These are phyloP conservation scores for Aspergillus unguis DNA, from an alignment of 2,329 filamentous ascomycete genomes.

Conservation along the genomic window DNA sequence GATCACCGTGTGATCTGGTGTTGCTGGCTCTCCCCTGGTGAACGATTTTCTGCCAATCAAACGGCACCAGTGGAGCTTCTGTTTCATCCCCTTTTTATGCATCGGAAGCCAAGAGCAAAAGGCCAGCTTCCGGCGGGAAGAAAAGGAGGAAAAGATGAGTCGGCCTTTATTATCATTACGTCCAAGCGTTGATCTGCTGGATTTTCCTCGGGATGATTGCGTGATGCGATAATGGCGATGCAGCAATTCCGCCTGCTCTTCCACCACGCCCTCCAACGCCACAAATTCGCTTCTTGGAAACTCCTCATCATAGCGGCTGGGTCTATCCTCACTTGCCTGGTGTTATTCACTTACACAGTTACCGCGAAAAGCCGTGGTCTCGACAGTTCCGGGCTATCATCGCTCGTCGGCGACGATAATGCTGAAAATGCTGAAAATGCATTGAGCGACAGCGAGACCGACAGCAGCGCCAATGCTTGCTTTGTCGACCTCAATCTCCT, in stretches of 20 bases:
- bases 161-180: not conserved
- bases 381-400: not conserved
- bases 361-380: not conserved
- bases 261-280: slow-evolving; percentile 12
- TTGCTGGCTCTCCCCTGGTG: not conserved
- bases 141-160: not conserved
- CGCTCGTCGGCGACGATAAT: not conserved
- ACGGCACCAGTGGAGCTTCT: not conserved
- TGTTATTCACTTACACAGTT: slow-evolving; percentile 11
- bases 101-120: not conserved
- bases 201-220: slow-evolving; percentile 3
- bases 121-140: not conserved
- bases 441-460: not conserved
- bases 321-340: slow-evolving; percentile 7
- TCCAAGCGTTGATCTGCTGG: not conserved
- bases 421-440: not conserved
- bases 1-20: not conserved
- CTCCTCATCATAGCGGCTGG: slow-evolving; percentile 9
- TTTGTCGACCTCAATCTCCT: slow-evolving; percentile 18
- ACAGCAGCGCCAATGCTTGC: slow-evolving; percentile 10
- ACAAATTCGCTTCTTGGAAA: slow-evolving; percentile 8
- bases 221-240: slow-evolving; percentile 16
- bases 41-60: slow-evolving; percentile 10
- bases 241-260: slow-evolving; percentile 13
- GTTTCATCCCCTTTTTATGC: slow-evolving; percentile 13